Evolutionary conservation across 208 protist species (phyloP).

Genomic region (Entamoeba dispar): DNA sequence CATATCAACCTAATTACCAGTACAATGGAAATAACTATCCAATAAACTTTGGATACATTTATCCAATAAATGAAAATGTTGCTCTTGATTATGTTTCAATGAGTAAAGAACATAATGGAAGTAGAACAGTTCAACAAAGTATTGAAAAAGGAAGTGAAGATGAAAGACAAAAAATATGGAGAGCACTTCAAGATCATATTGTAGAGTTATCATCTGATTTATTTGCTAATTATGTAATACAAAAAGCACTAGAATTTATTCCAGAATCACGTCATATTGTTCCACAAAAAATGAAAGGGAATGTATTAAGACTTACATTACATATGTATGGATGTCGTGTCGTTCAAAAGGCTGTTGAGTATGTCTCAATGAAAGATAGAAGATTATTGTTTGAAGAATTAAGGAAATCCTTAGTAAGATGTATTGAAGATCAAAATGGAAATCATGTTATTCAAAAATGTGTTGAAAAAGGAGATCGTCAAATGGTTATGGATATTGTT

Average conservation of each 20-base stretch:
- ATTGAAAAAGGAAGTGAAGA: background rate
- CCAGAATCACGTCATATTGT: slow-evolving; percentile 15
- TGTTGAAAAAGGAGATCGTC: slow-evolving; percentile 70
- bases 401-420: slow-evolving; percentile 67
- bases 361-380: slow-evolving; percentile 5
- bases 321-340: slow-evolving; percentile 88
- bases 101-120: background rate
- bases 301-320: slow-evolving; percentile 70
- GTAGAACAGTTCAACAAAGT: background rate
- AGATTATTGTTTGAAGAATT: slow-evolving; percentile 55
- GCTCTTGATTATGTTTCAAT: background rate
- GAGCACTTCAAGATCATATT: background rate
- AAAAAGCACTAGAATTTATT: slow-evolving; percentile 20
- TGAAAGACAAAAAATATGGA: background rate
- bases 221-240: slow-evolving; percentile 33
- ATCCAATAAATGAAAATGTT: background rate
- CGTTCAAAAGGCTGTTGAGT: slow-evolving; percentile 61
- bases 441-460: slow-evolving; percentile 97
- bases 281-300: slow-evolving; percentile 50
- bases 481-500: slow-evolving; percentile 71
- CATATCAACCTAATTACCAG: background rate
- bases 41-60: background rate
- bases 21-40: background rate
- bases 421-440: slow-evolving; percentile 91
- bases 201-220: slow-evolving; percentile 21